Evolutionary conservation across 2,329 filamentous ascomycete species (phyloP), one percentile per base, ranked within the genome.

Genomic region (Moelleriella libera): DNA sequence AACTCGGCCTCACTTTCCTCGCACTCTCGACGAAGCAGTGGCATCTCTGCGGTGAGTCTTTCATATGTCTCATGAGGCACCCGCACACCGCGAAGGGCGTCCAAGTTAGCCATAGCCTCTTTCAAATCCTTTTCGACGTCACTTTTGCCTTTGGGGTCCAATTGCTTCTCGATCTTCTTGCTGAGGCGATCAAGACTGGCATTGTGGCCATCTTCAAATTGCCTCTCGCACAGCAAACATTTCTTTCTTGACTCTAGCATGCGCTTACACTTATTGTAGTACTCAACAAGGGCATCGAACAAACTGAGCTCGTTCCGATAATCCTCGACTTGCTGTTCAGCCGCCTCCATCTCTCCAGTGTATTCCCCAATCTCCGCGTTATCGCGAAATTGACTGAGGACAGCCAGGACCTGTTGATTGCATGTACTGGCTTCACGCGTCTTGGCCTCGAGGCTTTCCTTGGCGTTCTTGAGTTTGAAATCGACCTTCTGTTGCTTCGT

Each of bases 401-500:
- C 75, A 8, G 59, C 57, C 29, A 76, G 53, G 0, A 82, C 76
- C 10, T 66, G 72, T 39, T 74, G 67, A 50, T 85, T 76, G 58
- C 78, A 83, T 31, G 69, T 69, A 39, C 77, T 68, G 41, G 78
- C 69, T 49, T 88, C 83, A 31, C 74, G 67, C 11, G 75, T 70
- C 54, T 82, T 82, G 58, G 78, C 77, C 53, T 75, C 78, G 30
- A 83, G 68, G 10, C 76, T 77, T n/a, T 80, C 78, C 43, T 78
- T 79, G 29, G 74, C 67, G 44, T 72, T 81, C 43, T 79, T 82
- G 34, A 94, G 68, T 56, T 79, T 81, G 62, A 80, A 88, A 51
- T 88, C 83, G 9, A 88, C 67, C 53, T 89, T 83, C 57, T 87
- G 83, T 31, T 90, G 72, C 56, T 89, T 84, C 53, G 85, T 77